A percentile compares a stretch with the other conserved stretches of the same genome.
These are phyloP conservation scores for Paramecium biaurelia DNA, from an alignment of 73 alveolate species.

Conservation along the genomic window DNA sequence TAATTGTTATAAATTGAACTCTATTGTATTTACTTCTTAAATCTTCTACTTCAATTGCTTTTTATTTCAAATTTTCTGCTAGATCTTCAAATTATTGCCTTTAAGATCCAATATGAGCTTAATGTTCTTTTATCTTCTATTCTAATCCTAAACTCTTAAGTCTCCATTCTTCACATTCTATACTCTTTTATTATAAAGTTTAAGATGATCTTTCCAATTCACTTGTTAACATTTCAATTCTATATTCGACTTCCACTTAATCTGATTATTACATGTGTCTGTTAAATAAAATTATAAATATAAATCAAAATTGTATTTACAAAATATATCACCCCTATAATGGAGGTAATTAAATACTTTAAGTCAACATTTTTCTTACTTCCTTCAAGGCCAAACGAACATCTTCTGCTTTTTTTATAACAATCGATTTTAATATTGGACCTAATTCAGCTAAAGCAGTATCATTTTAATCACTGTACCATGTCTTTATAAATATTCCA, in stretches of 20 bases:
- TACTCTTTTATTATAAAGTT: background rate
- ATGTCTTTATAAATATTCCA: slow-evolving; percentile 95
- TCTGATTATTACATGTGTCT: slow-evolving; percentile 35
- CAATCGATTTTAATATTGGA: slow-evolving; percentile 88
- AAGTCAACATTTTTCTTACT: background rate
- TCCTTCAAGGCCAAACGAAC: slow-evolving; percentile 89
- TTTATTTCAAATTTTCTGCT: background rate
- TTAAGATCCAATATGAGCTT: background rate
- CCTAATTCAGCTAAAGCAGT: slow-evolving; percentile 90
- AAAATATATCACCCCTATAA: background rate
- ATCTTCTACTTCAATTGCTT: slow-evolving; percentile 22
- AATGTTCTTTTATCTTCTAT: background rate
- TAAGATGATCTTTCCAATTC: slow-evolving; percentile 28
- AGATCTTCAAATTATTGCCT: slow-evolving; percentile 17
- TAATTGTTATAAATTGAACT: background rate
- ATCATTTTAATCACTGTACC: slow-evolving; percentile 92
- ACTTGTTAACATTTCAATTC: slow-evolving; percentile 23
- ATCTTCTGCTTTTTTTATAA: slow-evolving; percentile 85
- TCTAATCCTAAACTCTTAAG: background rate
- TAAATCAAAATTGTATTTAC: background rate
- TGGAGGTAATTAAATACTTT: slow-evolving; percentile 17
- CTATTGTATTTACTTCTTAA: slow-evolving; percentile 34
- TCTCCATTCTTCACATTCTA: slow-evolving; percentile 44
- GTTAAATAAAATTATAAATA: slow-evolving; percentile 17
- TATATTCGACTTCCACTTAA: slow-evolving; percentile 8